Evolutionary conservation across 2,329 filamentous ascomycete species (phyloP), one percentile per base, ranked within the genome.

Genomic region (Drechmeria coniospora): DNA sequence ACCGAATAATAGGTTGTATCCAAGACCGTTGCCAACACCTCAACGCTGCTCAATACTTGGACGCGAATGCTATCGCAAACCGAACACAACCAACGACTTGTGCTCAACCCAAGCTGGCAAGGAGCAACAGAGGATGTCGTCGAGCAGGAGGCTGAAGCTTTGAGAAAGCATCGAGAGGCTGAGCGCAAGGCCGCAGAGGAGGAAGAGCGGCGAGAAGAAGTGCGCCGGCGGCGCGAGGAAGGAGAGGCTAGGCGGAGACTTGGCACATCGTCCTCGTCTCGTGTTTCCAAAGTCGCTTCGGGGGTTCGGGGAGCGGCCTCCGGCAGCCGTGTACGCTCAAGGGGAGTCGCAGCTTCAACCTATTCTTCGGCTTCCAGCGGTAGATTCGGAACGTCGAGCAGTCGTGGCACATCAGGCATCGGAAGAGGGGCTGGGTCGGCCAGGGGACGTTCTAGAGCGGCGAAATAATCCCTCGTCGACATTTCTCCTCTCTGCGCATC

Each of bases 41-140:
- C 86, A 10, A 80, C 79, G 1, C 68, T 98, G 10, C 73, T 98
- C 18, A 84, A 92, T 43, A 92, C 86, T 11, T 98, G 87, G 87
- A 92, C 84, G 7, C 76, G 84, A 28, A 94, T 98, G 39, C 69
- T 98, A 9, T 90, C 83, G 6, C 90, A 98, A 53, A 94, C 90
- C 4, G 90, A 98, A 54, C 90, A 98, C 55, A 95, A 92, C 48
- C 86, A 95, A 51, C 75, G 90, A 15, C 62, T 98, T 27, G 77
- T 98, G 24, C 65, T 95, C 25, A 79, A 93, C 45, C 80, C 83
- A 2, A 64, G 73, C 32, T 98, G 87, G 84, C 78, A 87, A 46
- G 90, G 90, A 31, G 80, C 86, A 16, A 80, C 73, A 4, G 74
- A 86, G 45, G 90, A 98, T 54, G 55, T 93, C 21, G 65, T 72